A percentile compares a stretch with the other conserved stretches of the same genome.
Evolutionary conservation across 352 stramenopile genomes (phyloP).

Genomic region (Globisporangium sylvaticum): DNA sequence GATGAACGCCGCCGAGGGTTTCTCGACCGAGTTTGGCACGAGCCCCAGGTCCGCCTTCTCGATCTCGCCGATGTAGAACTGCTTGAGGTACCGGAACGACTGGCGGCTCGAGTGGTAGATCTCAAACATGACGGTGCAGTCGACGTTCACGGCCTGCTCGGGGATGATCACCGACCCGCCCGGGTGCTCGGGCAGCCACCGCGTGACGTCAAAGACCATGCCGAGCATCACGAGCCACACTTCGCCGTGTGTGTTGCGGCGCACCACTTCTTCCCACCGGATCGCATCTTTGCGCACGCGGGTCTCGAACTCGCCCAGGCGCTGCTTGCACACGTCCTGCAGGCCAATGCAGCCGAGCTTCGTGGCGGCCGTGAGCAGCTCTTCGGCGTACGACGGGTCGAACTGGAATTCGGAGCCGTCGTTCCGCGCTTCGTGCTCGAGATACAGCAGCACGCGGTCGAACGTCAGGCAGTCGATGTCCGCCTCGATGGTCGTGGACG

Average conservation of each 20-base stretch:
- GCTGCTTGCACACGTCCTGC: slow-evolving; percentile 69
- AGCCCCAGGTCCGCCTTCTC: slow-evolving; percentile 46
- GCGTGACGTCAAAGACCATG: slow-evolving; percentile 88
- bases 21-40: slow-evolving; percentile 46
- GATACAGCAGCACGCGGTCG: slow-evolving; percentile 84
- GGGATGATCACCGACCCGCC: slow-evolving; percentile 83
- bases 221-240: slow-evolving; percentile 86
- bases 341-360: slow-evolving; percentile 70
- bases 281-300: slow-evolving; percentile 79
- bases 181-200: slow-evolving; percentile 86
- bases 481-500: slow-evolving; percentile 55
- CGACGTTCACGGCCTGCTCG: slow-evolving; percentile 82
- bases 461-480: slow-evolving; percentile 88
- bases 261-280: slow-evolving; percentile 73
- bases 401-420: slow-evolving; percentile 72
- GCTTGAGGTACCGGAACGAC: slow-evolving; percentile 89
- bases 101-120: slow-evolving; percentile 90
- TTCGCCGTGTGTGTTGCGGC: slow-evolving; percentile 67
- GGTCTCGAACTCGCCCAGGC: slow-evolving; percentile 77
- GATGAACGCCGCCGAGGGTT: slow-evolving; percentile 65
- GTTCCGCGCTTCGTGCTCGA: slow-evolving; percentile 77
- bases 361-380: slow-evolving; percentile 61
- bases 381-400: slow-evolving; percentile 70
- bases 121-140: slow-evolving; percentile 90
- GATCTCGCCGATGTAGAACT: slow-evolving; percentile 90